Evolutionary conservation across 139 green algal species (phyloP), one percentile per base, ranked within the genome.

Genomic region (Auxenochlorella pyrenoidosa): DNA sequence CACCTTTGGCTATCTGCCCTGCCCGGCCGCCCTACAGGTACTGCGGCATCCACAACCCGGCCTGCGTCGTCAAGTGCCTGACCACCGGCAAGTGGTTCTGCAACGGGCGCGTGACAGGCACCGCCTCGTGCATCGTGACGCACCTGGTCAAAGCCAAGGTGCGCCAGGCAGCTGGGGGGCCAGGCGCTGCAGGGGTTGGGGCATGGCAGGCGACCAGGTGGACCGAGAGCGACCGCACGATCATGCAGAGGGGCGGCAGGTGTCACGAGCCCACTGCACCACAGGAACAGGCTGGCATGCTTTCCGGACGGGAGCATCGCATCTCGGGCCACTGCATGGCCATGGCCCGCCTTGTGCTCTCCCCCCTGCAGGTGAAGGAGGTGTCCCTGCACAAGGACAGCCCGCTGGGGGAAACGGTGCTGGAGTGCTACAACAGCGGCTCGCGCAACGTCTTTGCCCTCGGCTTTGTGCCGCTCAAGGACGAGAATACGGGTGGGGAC

Each of bases 351-450:
- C 22, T n/a, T 43, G 26, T 75, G 12, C 68, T 18, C n/a, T 75
- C 70, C 21, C 16, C 36, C 70, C 32, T 38, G 40, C 43, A 81
- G 75, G 75, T 59, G 81, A 97, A 95, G 90, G 96, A 99, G 89
- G 95, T 98, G 26, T 85, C 93, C 84, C 94, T 99, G 83, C 97
- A 99, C 93, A 94, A 92, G 83, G 94, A 98, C 90, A 96, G 88
- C 43, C 97, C 97, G 4, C 93, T 99, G 41, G 97, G 97, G 0
- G 97, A 99, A 19, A 95, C 96, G 6, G 89, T 98, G 75, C 93
- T 99, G 32, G 97, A 99, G 93, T 99, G 97, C 93, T 99, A 99
- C 90, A 93, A 95, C 82, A 95, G 90, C 58, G 97, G 96, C 70
- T 94, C 85, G 30, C 92, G 96, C 71, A 99, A 99, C 91, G 92